Evolutionary conservation across 495 filamentous ascomycete genomes (phyloP).

Genomic region (Emericellopsis terricola): DNA sequence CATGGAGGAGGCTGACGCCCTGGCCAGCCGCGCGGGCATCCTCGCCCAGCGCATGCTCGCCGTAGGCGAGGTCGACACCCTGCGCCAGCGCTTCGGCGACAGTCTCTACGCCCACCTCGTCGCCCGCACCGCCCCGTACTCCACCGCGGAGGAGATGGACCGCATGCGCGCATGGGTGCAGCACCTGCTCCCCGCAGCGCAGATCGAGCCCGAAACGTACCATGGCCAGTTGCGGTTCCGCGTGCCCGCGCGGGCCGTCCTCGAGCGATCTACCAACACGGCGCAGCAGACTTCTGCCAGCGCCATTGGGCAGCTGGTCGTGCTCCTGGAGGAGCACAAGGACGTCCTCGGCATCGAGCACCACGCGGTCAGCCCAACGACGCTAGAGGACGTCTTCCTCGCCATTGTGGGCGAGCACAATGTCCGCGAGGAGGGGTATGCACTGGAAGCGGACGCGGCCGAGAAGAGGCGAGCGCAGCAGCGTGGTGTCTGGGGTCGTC

Average conservation of each 20-base stretch:
- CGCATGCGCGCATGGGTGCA: slow-evolving; percentile 36
- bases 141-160: slow-evolving; percentile 37
- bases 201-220: slow-evolving; percentile 42
- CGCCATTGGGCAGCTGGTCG: slow-evolving; percentile 1
- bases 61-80: slow-evolving; percentile 33
- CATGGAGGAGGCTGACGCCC: slow-evolving; percentile 52
- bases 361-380: slow-evolving; percentile 7
- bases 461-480: background rate
- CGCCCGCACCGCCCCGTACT: slow-evolving; percentile 42
- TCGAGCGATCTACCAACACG: slow-evolving; percentile 2
- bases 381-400: slow-evolving; percentile 8
- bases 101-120: slow-evolving; percentile 44
- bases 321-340: slow-evolving; percentile 11
- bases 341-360: slow-evolving; percentile 11
- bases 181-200: slow-evolving; percentile 31
- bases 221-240: slow-evolving; percentile 58
- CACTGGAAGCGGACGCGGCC: background rate
- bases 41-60: slow-evolving; percentile 41
- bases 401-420: slow-evolving; percentile 2
- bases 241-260: slow-evolving; percentile 25
- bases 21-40: slow-evolving; percentile 43
- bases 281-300: background rate
- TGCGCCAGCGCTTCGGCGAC: slow-evolving; percentile 34
- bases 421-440: slow-evolving; percentile 14
- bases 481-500: background rate